phyloP scores from a whole-genome alignment of 352 stramenopile genomes.

The Phytophthora cryptogea region DNA sequence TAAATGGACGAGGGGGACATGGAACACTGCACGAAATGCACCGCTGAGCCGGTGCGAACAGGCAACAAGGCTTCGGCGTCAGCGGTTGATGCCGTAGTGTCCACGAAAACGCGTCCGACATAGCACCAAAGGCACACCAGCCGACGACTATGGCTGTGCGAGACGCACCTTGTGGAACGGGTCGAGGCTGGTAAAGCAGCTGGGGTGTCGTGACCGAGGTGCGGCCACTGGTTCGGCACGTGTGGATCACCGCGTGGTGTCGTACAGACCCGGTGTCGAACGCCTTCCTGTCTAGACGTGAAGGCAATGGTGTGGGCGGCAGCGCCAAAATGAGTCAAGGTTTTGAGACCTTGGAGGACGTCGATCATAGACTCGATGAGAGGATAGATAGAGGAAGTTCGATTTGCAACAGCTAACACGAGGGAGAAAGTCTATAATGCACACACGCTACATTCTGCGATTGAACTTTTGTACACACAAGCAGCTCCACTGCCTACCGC shows the following conservation, averaged over 20 bases:
- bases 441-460: constrained; percentile 21
- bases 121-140: constrained; percentile 25
- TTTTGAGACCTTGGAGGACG: constrained; percentile 5
- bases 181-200: constrained; percentile 23
- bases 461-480: constrained; percentile 12
- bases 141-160: constrained; percentile 16
- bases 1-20: constrained; percentile 4
- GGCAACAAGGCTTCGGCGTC: background rate
- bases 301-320: too few species aligned
- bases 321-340: constrained; percentile 6
- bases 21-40: too few species aligned
- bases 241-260: constrained; percentile 14
- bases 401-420: constrained; percentile 6
- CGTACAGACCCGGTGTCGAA: constrained; percentile 18
- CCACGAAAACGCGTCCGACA: constrained; percentile 12
- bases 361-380: too few species aligned
- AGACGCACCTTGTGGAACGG: constrained; percentile 22
- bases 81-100: constrained; percentile 5
- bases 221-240: constrained; percentile 9
- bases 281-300: background rate
- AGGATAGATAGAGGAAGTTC: background rate
- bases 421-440: constrained; percentile 24
- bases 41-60: too few species aligned
- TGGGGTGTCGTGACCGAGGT: constrained; percentile 3
- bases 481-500: constrained; percentile 15